A percentile compares a stretch with the other conserved stretches of the same genome.
These are phyloP conservation scores for Usnea hakonensis DNA, from an alignment of 495 filamentous ascomycete genomes.

Conservation along the genomic window DNA sequence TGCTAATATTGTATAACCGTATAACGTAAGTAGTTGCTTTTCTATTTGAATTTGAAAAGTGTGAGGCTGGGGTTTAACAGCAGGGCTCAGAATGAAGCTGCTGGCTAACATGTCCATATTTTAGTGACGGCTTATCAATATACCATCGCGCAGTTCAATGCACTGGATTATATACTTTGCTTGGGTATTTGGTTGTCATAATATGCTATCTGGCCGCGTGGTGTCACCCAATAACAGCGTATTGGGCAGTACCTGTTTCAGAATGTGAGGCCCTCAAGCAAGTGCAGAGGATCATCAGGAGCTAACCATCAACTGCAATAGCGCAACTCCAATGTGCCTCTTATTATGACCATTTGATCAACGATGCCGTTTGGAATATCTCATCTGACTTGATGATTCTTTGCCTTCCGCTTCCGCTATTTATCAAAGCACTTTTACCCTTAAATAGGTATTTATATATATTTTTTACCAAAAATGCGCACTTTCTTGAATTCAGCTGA, in stretches of 20 bases:
- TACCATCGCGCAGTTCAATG: slow-evolving; percentile 47
- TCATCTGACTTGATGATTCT: slow-evolving; percentile 58
- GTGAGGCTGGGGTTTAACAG: neutral
- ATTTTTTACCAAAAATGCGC: neutral
- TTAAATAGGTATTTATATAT: slow-evolving; percentile 15
- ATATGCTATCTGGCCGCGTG: slow-evolving; percentile 55
- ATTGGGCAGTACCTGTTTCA: slow-evolving; percentile 49
- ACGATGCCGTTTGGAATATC: slow-evolving; percentile 60
- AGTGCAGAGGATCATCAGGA: neutral
- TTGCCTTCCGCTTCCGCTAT: slow-evolving; percentile 51
- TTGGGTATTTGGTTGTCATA: slow-evolving; percentile 53
- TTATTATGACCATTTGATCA: slow-evolving; percentile 50
- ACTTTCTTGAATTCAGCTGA: neutral
- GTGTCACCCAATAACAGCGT: slow-evolving; percentile 53
- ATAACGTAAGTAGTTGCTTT: slow-evolving; percentile 38
- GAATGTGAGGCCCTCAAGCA: slow-evolving; percentile 23
- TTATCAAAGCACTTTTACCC: slow-evolving; percentile 48
- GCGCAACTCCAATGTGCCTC: slow-evolving; percentile 25
- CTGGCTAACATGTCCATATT: neutral
- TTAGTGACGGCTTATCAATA: slow-evolving; percentile 27
- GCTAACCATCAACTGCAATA: slow-evolving; percentile 4
- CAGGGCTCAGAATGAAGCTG: neutral
- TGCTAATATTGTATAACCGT: slow-evolving; percentile 46
- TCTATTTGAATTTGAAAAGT: neutral
- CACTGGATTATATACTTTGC: slow-evolving; percentile 44